Conservation (phyloP, 352 stramenopile genomes). For the Pythium sp. region DNA sequence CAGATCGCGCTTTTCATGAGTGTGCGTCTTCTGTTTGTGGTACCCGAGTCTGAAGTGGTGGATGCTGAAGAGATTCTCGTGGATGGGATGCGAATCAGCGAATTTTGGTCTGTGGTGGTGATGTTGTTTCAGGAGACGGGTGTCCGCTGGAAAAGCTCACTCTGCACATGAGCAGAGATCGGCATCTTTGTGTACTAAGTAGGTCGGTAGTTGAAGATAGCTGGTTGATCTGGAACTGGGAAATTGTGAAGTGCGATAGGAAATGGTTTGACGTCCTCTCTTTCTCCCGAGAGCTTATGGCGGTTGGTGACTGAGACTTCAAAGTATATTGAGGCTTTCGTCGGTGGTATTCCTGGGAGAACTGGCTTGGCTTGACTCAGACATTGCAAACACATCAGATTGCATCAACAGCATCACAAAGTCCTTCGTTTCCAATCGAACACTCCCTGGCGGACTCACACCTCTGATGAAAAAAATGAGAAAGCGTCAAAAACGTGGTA, state of each 20-base stretch:
- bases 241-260: background rate
- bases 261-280: background rate
- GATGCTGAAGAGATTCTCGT: background rate
- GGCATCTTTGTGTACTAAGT: background rate
- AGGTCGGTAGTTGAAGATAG: background rate
- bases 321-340: background rate
- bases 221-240: background rate
- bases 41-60: background rate
- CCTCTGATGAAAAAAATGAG: background rate
- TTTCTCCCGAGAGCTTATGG: background rate
- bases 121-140: background rate
- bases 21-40: background rate
- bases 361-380: background rate
- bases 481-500: background rate
- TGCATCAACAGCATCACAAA: background rate
- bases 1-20: background rate
- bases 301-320: background rate
- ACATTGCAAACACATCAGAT: background rate
- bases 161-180: background rate
- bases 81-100: conserved; percentile 2
- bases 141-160: background rate
- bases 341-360: background rate
- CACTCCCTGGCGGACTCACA: background rate
- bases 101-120: background rate
- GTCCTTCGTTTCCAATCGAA: background rate